phyloP scores from a whole-genome alignment of 23 red algal genomes.

The Agarophyton chilense region DNA sequence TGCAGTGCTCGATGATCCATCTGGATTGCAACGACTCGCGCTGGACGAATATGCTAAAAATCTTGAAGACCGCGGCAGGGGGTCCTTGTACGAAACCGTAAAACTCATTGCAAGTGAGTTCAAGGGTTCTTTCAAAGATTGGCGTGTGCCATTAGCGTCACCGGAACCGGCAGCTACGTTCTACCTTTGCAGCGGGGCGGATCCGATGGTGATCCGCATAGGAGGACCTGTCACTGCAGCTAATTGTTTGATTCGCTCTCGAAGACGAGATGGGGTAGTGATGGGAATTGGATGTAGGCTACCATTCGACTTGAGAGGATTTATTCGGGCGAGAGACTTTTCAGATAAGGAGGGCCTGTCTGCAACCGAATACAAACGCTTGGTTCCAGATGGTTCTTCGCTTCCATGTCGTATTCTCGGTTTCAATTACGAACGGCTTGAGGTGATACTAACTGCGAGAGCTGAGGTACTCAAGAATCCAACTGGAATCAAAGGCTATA shows the following conservation, averaged over 20 bases:
- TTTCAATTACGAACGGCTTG: conserved; percentile 68
- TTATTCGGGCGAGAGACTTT: conserved; percentile 37
- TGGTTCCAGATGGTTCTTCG: conserved; percentile 47
- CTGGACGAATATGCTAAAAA: conserved; percentile 78
- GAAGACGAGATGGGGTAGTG: not conserved
- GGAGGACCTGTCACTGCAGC: conserved; percentile 57
- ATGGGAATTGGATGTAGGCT: conserved; percentile 31
- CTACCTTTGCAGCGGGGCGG: conserved; percentile 58
- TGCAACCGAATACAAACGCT: conserved; percentile 9
- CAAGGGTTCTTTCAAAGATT: conserved; percentile 73
- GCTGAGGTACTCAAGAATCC: conserved; percentile 60
- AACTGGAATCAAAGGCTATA: conserved; percentile 25
- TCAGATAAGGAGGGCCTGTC: conserved; percentile 35
- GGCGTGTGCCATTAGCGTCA: conserved; percentile 19
- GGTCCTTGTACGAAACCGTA: conserved; percentile 59
- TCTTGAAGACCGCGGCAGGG: conserved; percentile 59
- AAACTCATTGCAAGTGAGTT: conserved; percentile 74
- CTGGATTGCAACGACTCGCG: conserved; percentile 59
- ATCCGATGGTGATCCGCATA: conserved; percentile 38
- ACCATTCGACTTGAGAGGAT: conserved; percentile 63
- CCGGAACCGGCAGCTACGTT: conserved; percentile 58
- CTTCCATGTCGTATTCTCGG: conserved; percentile 54
- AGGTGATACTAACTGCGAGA: conserved; percentile 47
- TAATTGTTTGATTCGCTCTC: conserved; percentile 36
- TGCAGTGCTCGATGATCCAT: conserved; percentile 77